phyloP scores from a whole-genome alignment of 2,329 filamentous ascomycete species.

The Diaporthe vaccinii region DNA sequence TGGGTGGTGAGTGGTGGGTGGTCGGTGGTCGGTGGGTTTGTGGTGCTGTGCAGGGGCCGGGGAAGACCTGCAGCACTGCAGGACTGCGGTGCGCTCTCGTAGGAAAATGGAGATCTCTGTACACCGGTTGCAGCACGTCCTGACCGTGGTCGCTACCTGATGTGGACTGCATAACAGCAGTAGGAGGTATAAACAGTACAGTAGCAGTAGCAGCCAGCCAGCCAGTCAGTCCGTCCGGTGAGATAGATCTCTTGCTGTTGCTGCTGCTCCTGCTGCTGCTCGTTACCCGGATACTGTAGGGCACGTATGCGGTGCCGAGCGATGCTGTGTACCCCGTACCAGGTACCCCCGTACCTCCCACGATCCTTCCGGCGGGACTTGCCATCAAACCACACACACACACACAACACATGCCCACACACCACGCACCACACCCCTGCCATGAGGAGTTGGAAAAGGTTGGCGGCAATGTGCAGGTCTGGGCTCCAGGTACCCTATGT shows the following conservation, averaged over 20 bases:
- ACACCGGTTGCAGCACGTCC: slow-evolving; percentile 23
- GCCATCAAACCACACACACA: slow-evolving; percentile 1
- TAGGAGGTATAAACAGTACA: neutral
- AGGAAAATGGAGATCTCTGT: slow-evolving; percentile 22
- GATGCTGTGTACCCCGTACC: slow-evolving; percentile 8
- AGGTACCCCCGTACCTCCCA: slow-evolving; percentile 1
- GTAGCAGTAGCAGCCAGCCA: neutral
- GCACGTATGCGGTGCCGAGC: neutral
- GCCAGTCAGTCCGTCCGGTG: neutral
- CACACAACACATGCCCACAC: neutral
- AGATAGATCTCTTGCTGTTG: neutral
- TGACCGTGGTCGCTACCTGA: neutral
- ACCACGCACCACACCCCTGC: slow-evolving; percentile 10
- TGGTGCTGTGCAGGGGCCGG: slow-evolving; percentile 26
- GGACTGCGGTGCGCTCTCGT: slow-evolving; percentile 10
- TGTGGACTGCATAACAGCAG: neutral
- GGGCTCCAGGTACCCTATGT: slow-evolving; percentile 1
- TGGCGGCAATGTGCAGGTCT: slow-evolving; percentile 27
- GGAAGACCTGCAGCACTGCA: slow-evolving; percentile 17
- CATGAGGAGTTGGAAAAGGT: slow-evolving; percentile 30
- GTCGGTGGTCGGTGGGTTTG: neutral
- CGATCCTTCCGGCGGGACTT: slow-evolving; percentile 20
- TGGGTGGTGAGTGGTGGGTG: neutral
- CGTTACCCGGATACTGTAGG: neutral
- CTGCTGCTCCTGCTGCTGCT: neutral